A percentile compares a stretch with the other conserved stretches of the same genome.
Evolutionary conservation across 352 stramenopile species (phyloP).

Genomic region (Hyphochytrium catenoides): DNA sequence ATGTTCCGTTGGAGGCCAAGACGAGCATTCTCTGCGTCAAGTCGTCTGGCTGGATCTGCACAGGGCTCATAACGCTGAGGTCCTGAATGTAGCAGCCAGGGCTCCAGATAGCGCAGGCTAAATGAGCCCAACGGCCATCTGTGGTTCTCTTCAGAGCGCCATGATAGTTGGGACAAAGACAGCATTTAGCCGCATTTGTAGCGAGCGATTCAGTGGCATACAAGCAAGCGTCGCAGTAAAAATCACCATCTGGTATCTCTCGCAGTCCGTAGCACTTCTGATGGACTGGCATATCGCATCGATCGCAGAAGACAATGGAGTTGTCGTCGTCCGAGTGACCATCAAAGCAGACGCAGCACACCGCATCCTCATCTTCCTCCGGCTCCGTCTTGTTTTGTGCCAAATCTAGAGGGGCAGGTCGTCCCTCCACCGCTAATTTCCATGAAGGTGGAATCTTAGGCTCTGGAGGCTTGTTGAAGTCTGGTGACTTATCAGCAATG

Average conservation of each 20-base stretch:
- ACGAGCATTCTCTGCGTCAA: conserved; percentile 19
- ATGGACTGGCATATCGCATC: conserved; percentile 63
- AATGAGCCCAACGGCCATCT: conserved; percentile 61
- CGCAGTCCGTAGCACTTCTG: conserved; percentile 61
- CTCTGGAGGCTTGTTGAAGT: conserved; percentile 7
- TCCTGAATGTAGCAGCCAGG: conserved; percentile 61
- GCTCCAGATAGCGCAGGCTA: conserved; percentile 64
- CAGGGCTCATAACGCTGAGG: conserved; percentile 28
- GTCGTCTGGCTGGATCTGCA: conserved; percentile 43
- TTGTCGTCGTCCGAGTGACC: conserved; percentile 55
- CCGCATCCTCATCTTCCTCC: conserved; percentile 28
- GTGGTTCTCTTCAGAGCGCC: conserved; percentile 60
- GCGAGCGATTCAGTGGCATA: conserved; percentile 21
- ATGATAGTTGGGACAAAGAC: conserved; percentile 50
- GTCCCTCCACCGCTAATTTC: conserved; percentile 11
- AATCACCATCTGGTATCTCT: conserved; percentile 52
- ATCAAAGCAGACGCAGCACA: conserved; percentile 67
- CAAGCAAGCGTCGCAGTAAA: conserved; percentile 60
- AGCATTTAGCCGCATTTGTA: conserved; percentile 38
- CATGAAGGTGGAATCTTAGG: neutral
- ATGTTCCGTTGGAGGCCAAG: conserved; percentile 21
- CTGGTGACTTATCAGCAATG: neutral
- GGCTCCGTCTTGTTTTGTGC: conserved; percentile 11
- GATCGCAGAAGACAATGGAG: conserved; percentile 66
- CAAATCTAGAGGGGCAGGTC: conserved; percentile 40